Conservation (phyloP, 164 flowering plant genomes). For the Tinospora cordifolia region DNA sequence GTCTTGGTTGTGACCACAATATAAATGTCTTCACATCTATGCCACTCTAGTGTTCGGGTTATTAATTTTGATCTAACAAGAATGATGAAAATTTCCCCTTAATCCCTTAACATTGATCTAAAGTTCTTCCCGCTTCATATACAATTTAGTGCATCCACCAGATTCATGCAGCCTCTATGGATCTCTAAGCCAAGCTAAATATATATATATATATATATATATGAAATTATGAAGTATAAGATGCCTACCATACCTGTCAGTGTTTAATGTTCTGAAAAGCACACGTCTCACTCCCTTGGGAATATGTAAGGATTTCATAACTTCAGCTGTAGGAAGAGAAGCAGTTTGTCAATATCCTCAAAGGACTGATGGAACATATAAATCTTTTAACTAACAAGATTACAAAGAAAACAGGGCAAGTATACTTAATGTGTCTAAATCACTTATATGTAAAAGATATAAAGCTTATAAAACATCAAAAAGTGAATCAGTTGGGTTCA, state of each 20-base stretch:
- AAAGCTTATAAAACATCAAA: too few relatives aligned
- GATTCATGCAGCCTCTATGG: not conserved
- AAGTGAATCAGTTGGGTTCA: too few relatives aligned
- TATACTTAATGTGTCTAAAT: too few relatives aligned
- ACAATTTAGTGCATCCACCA: not conserved
- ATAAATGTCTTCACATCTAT: not conserved
- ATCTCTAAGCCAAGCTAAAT: not conserved
- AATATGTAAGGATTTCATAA: constrained; percentile 62
- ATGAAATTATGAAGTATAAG: not conserved
- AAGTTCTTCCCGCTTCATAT: too few relatives aligned
- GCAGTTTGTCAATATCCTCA: not conserved
- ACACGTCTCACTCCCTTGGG: constrained; percentile 71
- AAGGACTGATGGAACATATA: not conserved
- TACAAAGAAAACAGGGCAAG: too few relatives aligned
- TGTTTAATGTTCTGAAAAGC: constrained; percentile 75
- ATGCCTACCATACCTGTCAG: constrained; percentile 51
- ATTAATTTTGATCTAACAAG: too few relatives aligned
- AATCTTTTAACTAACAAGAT: too few relatives aligned
- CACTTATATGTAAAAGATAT: too few relatives aligned
- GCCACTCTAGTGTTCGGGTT: not conserved
- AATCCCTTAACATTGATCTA: too few relatives aligned
- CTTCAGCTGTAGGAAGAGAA: constrained; percentile 39
- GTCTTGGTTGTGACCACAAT: not conserved
- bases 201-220: too few relatives aligned
- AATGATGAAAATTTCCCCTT: too few relatives aligned